Evolutionary conservation across 169 alveolate genomes (phyloP).

Genomic region (Babesia sp.): DNA sequence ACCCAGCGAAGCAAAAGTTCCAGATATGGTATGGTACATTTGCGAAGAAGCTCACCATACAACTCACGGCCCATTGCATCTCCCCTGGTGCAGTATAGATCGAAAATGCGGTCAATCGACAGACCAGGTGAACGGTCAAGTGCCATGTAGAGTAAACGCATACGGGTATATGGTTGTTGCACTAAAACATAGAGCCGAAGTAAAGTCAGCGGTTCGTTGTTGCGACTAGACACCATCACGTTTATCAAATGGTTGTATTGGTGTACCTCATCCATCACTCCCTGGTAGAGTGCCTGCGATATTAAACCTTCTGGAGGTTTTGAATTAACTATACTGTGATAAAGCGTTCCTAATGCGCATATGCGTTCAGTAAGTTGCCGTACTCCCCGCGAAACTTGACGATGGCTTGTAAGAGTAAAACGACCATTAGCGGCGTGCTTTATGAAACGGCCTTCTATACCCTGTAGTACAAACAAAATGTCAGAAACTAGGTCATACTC

Average conservation of each 20-base stretch:
- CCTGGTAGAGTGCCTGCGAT: slow-evolving; percentile 36
- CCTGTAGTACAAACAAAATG: slow-evolving; percentile 30
- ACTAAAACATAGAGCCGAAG: slow-evolving; percentile 19
- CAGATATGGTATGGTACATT: slow-evolving; percentile 36
- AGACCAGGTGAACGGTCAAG: not conserved
- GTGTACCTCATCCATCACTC: slow-evolving; percentile 41
- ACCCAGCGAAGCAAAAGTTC: slow-evolving; percentile 44
- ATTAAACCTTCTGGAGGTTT: slow-evolving; percentile 15
- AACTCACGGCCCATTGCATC: slow-evolving; percentile 39
- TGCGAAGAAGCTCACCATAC: slow-evolving; percentile 30
- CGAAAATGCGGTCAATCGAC: slow-evolving; percentile 5
- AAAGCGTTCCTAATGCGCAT: slow-evolving; percentile 18
- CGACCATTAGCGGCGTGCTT: slow-evolving; percentile 15
- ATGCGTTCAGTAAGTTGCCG: slow-evolving; percentile 35
- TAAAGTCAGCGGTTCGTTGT: slow-evolving; percentile 21
- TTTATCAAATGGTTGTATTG: slow-evolving; percentile 25
- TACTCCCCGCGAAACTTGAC: slow-evolving; percentile 36
- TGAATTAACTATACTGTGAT: slow-evolving; percentile 23
- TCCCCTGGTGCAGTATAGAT: slow-evolving; percentile 30
- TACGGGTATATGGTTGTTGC: slow-evolving; percentile 45
- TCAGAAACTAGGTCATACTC: slow-evolving; percentile 52
- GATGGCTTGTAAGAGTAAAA: slow-evolving; percentile 2
- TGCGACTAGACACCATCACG: slow-evolving; percentile 17
- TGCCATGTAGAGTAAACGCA: slow-evolving; percentile 18
- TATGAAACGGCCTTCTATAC: slow-evolving; percentile 48